Percentiles rank a stretch among this genome's conserved stretches.
These are phyloP conservation scores for Candida saitoana DNA, from an alignment of 805 yeast species.

Conservation along the genomic window DNA sequence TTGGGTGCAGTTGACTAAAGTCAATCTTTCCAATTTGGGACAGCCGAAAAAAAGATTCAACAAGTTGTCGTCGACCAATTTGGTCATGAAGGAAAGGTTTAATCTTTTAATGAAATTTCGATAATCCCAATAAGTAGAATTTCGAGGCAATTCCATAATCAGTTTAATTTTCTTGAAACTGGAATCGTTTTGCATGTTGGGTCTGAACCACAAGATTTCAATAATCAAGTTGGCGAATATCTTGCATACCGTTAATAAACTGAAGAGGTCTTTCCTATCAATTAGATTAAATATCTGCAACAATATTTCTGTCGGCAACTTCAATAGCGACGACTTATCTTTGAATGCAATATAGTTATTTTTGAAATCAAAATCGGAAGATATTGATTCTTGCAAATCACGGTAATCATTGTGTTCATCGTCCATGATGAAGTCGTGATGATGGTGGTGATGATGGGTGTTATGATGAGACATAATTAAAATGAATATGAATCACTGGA, in stretches of 20 bases:
- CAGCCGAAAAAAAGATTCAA: slow-evolving; percentile 63
- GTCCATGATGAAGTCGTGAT: slow-evolving; percentile 28
- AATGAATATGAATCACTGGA: no score
- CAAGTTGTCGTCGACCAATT: slow-evolving; percentile 59
- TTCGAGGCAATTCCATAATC: slow-evolving; percentile 49
- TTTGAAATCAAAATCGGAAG: slow-evolving; percentile 9
- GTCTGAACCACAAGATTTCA: slow-evolving; percentile 85
- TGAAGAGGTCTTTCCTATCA: slow-evolving; percentile 57
- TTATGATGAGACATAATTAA: not conserved
- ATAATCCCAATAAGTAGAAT: slow-evolving; percentile 60
- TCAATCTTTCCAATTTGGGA: slow-evolving; percentile 74
- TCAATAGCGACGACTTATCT: slow-evolving; percentile 34
- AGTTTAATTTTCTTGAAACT: slow-evolving; percentile 51
- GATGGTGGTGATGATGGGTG: slow-evolving; percentile 5
- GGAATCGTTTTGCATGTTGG: slow-evolving; percentile 53
- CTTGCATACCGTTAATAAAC: slow-evolving; percentile 68
- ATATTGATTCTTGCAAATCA: slow-evolving; percentile 32
- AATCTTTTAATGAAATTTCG: slow-evolving; percentile 69
- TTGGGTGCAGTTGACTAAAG: slow-evolving; percentile 73
- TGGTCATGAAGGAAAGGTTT: slow-evolving; percentile 72
- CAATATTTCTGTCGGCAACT: slow-evolving; percentile 57
- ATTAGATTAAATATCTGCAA: slow-evolving; percentile 63
- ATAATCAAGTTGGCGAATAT: slow-evolving; percentile 76
- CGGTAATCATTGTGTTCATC: slow-evolving; percentile 29
- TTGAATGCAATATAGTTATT: slow-evolving; percentile 7